A percentile compares a stretch with the other conserved stretches of the same genome.
phyloP scores from a whole-genome alignment of 2,329 filamentous ascomycete species.

The Fusarium sp. region DNA sequence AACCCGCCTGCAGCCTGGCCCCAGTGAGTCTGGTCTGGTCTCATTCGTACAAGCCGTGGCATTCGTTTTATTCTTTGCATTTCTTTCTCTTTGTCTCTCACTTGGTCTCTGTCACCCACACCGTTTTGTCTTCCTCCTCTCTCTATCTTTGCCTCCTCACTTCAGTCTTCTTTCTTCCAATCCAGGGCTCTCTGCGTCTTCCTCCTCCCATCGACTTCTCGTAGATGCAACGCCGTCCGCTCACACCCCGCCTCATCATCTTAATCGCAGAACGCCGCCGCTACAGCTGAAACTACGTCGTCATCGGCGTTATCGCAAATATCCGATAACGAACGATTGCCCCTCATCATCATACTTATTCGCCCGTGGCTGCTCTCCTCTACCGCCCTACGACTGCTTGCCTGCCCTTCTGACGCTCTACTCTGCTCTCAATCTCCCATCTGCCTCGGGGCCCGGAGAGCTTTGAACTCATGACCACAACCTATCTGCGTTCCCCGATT shows the following conservation, averaged over 20 bases:
- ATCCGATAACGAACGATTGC: constrained; percentile 41
- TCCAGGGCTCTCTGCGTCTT: background rate
- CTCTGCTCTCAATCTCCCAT: constrained; percentile 6
- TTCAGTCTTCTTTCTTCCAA: background rate
- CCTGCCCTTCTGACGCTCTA: background rate
- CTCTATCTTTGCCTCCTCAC: background rate
- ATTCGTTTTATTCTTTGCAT: constrained; percentile 37
- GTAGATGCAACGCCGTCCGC: background rate
- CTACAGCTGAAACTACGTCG: constrained; percentile 39
- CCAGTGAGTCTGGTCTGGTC: constrained; percentile 30
- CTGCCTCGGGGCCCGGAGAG: constrained; percentile 25
- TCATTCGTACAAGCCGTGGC: constrained; percentile 42
- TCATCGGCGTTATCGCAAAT: constrained; percentile 43
- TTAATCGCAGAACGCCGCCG: constrained; percentile 33
- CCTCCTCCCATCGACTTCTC: background rate
- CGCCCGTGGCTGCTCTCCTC: constrained; percentile 8
- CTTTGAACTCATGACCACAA: constrained; percentile 39
- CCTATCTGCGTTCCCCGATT: constrained; percentile 38
- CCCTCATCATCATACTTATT: constrained; percentile 36
- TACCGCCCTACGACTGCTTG: constrained; percentile 14
- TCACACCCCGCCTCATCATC: constrained; percentile 21
- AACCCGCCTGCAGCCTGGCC: constrained; percentile 20
- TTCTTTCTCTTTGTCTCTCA: constrained; percentile 19
- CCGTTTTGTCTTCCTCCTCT: background rate
- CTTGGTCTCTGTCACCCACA: constrained; percentile 30